Evolutionary conservation across 192 early-diverging fungal species (phyloP).

Genomic region (Jimgerdemannia lactiflua): DNA sequence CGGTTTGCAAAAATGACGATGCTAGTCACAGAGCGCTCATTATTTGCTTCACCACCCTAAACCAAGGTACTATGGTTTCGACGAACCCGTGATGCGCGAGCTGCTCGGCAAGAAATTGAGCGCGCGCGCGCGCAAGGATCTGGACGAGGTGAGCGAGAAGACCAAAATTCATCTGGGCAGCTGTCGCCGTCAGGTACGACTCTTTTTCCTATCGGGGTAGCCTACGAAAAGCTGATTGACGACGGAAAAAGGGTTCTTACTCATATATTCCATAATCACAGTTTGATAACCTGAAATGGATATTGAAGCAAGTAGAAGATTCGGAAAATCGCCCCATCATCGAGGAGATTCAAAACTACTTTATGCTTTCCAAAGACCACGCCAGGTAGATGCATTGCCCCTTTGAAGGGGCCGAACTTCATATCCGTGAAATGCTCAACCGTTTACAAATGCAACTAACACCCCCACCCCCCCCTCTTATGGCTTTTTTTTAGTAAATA

Average conservation of each 20-base stretch:
- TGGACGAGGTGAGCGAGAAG: constrained; percentile 39
- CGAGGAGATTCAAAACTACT: constrained; percentile 32
- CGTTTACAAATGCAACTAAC: not conserved
- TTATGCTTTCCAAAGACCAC: constrained; percentile 27
- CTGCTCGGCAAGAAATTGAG: constrained; percentile 42
- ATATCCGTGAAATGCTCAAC: not conserved
- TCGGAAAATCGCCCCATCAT: constrained; percentile 32
- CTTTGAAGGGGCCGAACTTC: too few species aligned
- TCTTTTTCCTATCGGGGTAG: not conserved
- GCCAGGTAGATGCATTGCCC: constrained; percentile 24
- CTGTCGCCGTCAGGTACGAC: constrained; percentile 37
- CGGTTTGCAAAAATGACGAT: too few species aligned
- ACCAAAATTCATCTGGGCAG: constrained; percentile 28
- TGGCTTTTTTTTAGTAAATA: constrained; percentile 23
- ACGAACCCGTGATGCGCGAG: constrained; percentile 37
- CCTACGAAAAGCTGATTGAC: too few species aligned
- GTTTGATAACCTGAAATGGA: constrained; percentile 45
- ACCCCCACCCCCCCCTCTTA: not conserved
- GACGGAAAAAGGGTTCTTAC: not conserved
- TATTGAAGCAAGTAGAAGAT: constrained; percentile 40
- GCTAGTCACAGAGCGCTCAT: not conserved
- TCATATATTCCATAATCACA: constrained; percentile 2
- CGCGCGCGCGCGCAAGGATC: constrained; percentile 37
- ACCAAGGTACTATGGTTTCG: constrained; percentile 44
- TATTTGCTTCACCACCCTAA: not conserved